Evolutionary conservation across 2,329 filamentous ascomycete species (phyloP), one percentile per base, ranked within the genome.

Genomic region (Ceratocystis cubensis): DNA sequence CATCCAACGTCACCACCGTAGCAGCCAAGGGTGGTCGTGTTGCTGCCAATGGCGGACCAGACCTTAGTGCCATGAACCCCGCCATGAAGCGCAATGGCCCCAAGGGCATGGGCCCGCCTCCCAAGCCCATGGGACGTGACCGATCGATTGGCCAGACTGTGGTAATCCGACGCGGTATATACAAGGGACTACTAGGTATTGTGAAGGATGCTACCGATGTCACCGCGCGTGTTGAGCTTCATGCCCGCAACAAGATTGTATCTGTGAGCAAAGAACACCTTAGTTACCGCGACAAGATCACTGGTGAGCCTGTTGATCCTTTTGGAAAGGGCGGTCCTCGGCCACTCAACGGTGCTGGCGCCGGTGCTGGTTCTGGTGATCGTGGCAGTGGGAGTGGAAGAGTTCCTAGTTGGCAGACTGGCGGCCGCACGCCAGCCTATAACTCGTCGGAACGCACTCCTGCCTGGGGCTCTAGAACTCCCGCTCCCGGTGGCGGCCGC

Each of bases 161-260:
- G 57, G 90, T 88, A 64, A 88, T 97, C 72, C 85, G 87, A 67
- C 91, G 88, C 73, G 94, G 94, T 33, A 86, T 88, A 25, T 91
- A 93, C 79, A 99, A 99, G 77, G 93, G 93, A 66, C 81, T 96
- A 56, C 80, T 97, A 53, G 94, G 94, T 71, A 96, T 96, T 70
- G 92, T 99, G 71, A 96, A 96, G 74, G 93, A 97, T 73, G 88
- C 93, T 0, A 96, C 90, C 5, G 92, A 95, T 71, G 84, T 84
- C 2, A 85, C 88, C 72, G 93, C 91, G 37, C 88, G 92, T 69
- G 88, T 99, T 53, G 94, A 99, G 76, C 79, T 99, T 48, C 93
- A 97, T 74, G 92, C 92, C 5, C 96, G 96, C 79, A 90, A 87
- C 77, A 97, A 96, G 80, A 88, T 89, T 17, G 85, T 97, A 69